Evolutionary conservation across 306 rosid genomes (phyloP).

Genomic region (Lupinus albus): DNA sequence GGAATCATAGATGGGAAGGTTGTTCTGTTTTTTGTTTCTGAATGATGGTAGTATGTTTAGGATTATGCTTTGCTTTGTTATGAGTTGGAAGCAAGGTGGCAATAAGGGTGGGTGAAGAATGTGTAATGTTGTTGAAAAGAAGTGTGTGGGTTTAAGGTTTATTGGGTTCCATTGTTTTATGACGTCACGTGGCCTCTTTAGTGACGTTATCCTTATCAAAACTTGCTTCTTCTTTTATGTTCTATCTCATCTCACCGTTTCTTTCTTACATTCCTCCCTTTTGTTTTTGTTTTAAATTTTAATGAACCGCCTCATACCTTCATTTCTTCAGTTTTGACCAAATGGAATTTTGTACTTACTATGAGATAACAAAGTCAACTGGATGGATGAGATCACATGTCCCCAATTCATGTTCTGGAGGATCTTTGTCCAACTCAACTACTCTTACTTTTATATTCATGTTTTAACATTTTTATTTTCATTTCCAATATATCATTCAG

Average conservation of each 20-base stretch:
- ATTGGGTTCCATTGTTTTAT: constrained; percentile 34
- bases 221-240: constrained; percentile 15
- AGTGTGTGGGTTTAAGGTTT: constrained; percentile 4
- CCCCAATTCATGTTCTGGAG: too few species aligned
- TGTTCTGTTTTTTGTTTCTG: not conserved
- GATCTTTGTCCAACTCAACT: too few species aligned
- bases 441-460: too few species aligned
- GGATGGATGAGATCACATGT: too few species aligned
- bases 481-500: too few species aligned
- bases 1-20: not conserved
- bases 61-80: constrained; percentile 42
- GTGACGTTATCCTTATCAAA: constrained; percentile 27
- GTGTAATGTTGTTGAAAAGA: not conserved
- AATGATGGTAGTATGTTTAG: not conserved
- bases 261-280: not conserved
- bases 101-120: constrained; percentile 38
- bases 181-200: constrained; percentile 31
- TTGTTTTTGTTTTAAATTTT: too few species aligned
- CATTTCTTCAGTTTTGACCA: too few species aligned
- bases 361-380: too few species aligned
- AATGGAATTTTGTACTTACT: too few species aligned
- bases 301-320: not conserved
- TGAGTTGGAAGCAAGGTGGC: constrained; percentile 21
- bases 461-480: too few species aligned
- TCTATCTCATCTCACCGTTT: constrained; percentile 22